Evolutionary conservation across 139 green algal genomes (phyloP), one percentile per base, ranked within the genome.

Genomic region (Coelastrella sp.): DNA sequence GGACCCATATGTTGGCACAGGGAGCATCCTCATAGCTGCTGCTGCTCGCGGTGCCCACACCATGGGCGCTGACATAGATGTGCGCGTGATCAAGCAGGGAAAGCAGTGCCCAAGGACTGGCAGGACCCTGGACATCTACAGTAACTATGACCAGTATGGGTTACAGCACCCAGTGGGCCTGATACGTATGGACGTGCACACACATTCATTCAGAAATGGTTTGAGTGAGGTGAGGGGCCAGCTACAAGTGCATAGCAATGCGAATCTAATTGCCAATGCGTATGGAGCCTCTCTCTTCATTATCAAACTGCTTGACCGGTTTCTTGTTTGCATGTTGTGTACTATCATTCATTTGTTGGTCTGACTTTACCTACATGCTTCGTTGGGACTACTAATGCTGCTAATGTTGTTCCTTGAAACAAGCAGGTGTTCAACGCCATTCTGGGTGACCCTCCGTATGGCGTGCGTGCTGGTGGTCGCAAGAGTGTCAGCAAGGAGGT

Each of bases 371-470:
- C 63, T 14, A 25, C 17, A 76, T 14, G 9, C 1, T 25, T 76
- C 19, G 6, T 76, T 0, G 19, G 15, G 11, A 58, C 74, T 60
- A 5, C 74, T 80, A 24, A 15, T 80, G 74, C 9, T 57, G 74
- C 25, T 80, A 24, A 17, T 80, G n/a, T 80, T 72, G 63, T 72
- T 72, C 15, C 14, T 57, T 78, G 1, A 12, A 4, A 6, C 20
- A 25, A 56, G 57, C 92, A 97, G 91, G 79, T 98, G 15, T 94
- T 99, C 79, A 94, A 99, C 84, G 95, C 94, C 56, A 94, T 99
- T 17, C 85, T 99, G 14, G 97, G 96, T 58, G 98, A 99, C 92
- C 98, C 98, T 7, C 98, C 98, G 0, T 99, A 99, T 87, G 98
- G 98, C 56, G 97, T 99, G 60, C 94, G 98, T 20, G 98, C 97